Conservation (phyloP, 805 yeast species). For the Starmera dryadoides region DNA sequence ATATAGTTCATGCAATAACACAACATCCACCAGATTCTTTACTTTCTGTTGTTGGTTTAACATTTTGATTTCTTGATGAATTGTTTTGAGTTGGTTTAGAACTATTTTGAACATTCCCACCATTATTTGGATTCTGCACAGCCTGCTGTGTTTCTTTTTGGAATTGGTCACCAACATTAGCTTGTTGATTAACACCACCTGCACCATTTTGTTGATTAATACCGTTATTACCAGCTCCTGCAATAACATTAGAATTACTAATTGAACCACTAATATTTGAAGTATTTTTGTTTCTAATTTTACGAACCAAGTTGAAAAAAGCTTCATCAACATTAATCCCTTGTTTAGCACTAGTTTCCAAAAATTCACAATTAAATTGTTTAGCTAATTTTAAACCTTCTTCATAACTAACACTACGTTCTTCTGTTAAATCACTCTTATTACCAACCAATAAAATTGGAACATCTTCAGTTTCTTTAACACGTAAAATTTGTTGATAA, state of each 20-base stretch:
- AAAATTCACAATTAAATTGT: constrained; percentile 62
- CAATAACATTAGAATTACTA: not conserved
- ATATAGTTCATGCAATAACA: constrained; percentile 14
- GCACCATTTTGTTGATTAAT: not conserved
- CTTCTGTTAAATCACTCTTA: constrained; percentile 67
- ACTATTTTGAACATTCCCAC: not conserved
- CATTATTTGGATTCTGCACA: not conserved
- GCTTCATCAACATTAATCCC: constrained; percentile 86
- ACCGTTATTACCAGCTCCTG: not conserved
- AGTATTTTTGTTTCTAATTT: constrained; percentile 28
- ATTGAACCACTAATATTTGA: not conserved
- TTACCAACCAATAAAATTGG: constrained; percentile 80
- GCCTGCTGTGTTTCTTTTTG: constrained; percentile 1
- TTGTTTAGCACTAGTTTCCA: constrained; percentile 91
- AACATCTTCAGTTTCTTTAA: constrained; percentile 67
- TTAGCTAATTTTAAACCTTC: constrained; percentile 60
- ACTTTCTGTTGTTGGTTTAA: constrained; percentile 1
- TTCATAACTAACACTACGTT: constrained; percentile 65
- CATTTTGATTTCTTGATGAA: not conserved
- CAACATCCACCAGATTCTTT: constrained; percentile 29
- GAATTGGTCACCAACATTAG: not conserved
- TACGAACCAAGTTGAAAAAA: constrained; percentile 61
- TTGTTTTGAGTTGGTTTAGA: not conserved
- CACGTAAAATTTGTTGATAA: constrained; percentile 71
- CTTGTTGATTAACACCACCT: not conserved